Base-by-base conservation (phyloP, 108 stramenopile genomes). In the Conticribra guillardii region DNA sequence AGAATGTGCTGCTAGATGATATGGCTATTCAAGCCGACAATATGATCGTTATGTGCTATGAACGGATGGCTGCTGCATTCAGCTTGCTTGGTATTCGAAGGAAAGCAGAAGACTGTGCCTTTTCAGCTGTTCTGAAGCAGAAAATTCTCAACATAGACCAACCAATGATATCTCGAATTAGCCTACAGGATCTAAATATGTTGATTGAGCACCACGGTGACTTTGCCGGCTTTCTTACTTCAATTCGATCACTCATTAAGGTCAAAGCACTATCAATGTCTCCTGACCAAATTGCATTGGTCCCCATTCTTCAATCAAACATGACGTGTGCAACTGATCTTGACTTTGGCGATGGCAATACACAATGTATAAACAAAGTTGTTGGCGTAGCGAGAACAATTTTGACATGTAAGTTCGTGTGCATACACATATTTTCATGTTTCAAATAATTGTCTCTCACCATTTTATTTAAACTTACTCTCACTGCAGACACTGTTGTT, bases 81-180 rank as follows among this genome's bases (percentile, higher is more conserved):
- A 63, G 48, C 4, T 48, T 50, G 1, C 59, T 66, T 22, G 76
- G 76, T 28, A 54, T 65, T 19, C 63, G 76, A 69, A 59, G 69
- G 33, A 78, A 78, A 78, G 69, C 76, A 26, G 76, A 78, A 61
- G 76, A 78, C 60, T 45, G 34, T 49, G 76, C 76, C 14, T 41
- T 78, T 29, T 54, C 69, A 50, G 50, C 76, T 45, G 57, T 32
- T 24, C 32, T 78, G 59, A 78, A 70, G 59, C 41, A 65, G 19
- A 65, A 54, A 60, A 45, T 71, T 1, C 19, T 78, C 1, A 48
- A 33, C 41, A 26, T 48, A 5, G 64, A 73, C 5, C 44, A 48
- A 33, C 32, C 50, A 34, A 60, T n/a, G 3, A 41, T 60, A 11
- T 48, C 29, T 11, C 62, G 64, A 47, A 33, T 78, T 26, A 66